Evolutionary conservation across 2,329 filamentous ascomycete genomes (phyloP), one percentile per base, ranked within the genome.

Genomic region (Aspergillus sp.): DNA sequence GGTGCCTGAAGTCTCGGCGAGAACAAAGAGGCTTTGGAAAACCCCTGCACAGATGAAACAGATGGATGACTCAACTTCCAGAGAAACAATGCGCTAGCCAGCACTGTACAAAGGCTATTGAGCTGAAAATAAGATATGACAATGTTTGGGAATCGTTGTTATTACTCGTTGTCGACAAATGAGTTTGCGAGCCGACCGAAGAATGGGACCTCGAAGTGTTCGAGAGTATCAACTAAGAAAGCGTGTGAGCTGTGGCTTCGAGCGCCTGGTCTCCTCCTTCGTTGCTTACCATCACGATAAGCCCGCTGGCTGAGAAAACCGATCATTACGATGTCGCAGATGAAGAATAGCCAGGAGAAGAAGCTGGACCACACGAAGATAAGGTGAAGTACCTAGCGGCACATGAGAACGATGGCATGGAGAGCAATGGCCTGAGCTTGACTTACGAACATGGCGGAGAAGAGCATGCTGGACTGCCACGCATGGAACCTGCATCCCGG

Each of bases 381-480:
- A 43, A 98, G 84, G 74, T 98, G 94, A 25, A 97, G 68, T 55
- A 96, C 78, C 77, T 93, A 41, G 86, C 61, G 87, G 72, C 38
- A 17, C 4, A 52, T 66, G 51, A 70, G 64, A 43, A 54, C 9
- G 8, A 41, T 17, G 23, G 50, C 25, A 23, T 31, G 17, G 15
- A 43, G 43, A 28, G 49, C 15, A 41, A 47, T 28, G 28, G 46
- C n/a, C 43, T 19, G 31, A 22, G 45, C 41, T n/a, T 19, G 50
- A 75, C 81, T 70, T 71, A 86, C 82, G 68, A 87, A 87, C 45
- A 87, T 75, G 53, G 85, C 85, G 0, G 91, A 90, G 76, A 97
- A 97, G 3, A 96, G 78, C 71, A 97, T 82, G 66, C 90, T 89
- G 7, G 91, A 91, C 79, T 99, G 95, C 94, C 95, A 99, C 7